These are phyloP conservation scores for Pseudonitzschia pungens DNA, from an alignment of 108 stramenopile genomes.

Conservation along the genomic window DNA sequence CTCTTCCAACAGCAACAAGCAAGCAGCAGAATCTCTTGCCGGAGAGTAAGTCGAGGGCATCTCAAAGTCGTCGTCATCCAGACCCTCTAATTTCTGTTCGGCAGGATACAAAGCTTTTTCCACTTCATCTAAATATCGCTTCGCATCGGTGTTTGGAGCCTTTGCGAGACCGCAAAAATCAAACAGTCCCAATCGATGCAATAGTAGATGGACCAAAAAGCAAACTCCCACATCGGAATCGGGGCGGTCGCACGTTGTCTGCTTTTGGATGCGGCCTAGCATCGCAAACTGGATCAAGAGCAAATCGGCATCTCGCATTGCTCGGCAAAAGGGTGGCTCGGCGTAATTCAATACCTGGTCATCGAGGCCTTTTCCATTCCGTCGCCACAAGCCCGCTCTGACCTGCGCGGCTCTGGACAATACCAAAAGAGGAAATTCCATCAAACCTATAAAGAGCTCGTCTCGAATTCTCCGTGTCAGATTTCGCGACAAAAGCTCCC, in stretches of 20 bases:
- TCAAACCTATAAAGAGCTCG: slow-evolving; percentile 64
- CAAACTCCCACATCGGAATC: slow-evolving; percentile 42
- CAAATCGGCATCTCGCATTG: slow-evolving; percentile 90
- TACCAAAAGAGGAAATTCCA: slow-evolving; percentile 81
- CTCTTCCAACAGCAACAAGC: slow-evolving; percentile 64
- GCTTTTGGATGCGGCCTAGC: slow-evolving; percentile 47
- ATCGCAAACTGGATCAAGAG: slow-evolving; percentile 76
- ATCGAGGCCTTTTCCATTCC: slow-evolving; percentile 88
- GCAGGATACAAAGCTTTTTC: slow-evolving; percentile 50
- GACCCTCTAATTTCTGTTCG: slow-evolving; percentile 42
- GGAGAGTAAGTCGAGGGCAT: slow-evolving; percentile 70
- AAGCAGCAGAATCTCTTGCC: slow-evolving; percentile 48
- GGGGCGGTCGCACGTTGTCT: slow-evolving; percentile 19
- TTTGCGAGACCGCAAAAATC: slow-evolving; percentile 54
- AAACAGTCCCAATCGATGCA: slow-evolving; percentile 79
- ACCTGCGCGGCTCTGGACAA: slow-evolving; percentile 82
- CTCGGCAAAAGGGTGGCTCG: slow-evolving; percentile 92
- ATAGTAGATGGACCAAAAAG: slow-evolving; percentile 55
- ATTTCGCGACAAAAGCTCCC: slow-evolving; percentile 27
- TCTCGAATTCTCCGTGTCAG: slow-evolving; percentile 33
- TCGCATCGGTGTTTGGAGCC: slow-evolving; percentile 53
- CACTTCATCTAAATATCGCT: slow-evolving; percentile 59
- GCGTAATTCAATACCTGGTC: slow-evolving; percentile 88
- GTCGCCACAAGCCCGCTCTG: slow-evolving; percentile 85
- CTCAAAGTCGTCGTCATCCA: slow-evolving; percentile 28